A percentile compares a stretch with the other conserved stretches of the same genome.
These are phyloP conservation scores for Epichloe elymi DNA, from an alignment of 2,329 filamentous ascomycete species.

Conservation along the genomic window DNA sequence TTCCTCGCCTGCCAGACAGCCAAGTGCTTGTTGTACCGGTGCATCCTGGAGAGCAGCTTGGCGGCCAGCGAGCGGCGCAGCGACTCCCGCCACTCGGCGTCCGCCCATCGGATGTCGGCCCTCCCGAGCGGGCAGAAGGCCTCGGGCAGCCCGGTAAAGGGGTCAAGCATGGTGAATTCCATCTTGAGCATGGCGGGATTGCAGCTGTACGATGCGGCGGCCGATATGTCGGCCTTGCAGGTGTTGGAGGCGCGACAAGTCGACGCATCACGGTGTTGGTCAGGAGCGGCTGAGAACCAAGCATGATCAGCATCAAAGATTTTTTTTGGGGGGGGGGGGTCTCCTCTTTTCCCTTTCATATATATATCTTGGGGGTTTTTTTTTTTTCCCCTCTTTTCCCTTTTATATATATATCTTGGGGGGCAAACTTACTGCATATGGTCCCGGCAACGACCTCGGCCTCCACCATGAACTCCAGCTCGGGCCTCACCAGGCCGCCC, in stretches of 20 bases:
- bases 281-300: background rate
- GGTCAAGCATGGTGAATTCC: conserved; percentile 14
- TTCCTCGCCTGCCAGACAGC: conserved; percentile 18
- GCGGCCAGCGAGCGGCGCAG: conserved; percentile 11
- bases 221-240: conserved; percentile 13
- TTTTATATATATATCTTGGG: too few species aligned
- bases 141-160: conserved; percentile 4
- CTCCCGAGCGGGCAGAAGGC: conserved; percentile 16
- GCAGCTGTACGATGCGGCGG: conserved; percentile 15
- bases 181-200: conserved; percentile 15
- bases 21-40: conserved; percentile 19
- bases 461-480: conserved; percentile 17
- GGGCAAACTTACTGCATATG: conserved; percentile 15
- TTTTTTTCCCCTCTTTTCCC: background rate
- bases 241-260: conserved; percentile 8
- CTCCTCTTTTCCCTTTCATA: too few species aligned
- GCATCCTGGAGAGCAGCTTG: conserved; percentile 14
- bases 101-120: conserved; percentile 15
- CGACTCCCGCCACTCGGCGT: conserved; percentile 10
- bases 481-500: conserved; percentile 9
- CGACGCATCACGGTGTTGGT: background rate
- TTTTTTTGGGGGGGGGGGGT: too few species aligned
- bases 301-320: background rate
- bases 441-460: conserved; percentile 14
- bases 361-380: too few species aligned